Percentiles rank a stretch among this genome's conserved stretches.
These are phyloP conservation scores for Begonia loranthoides DNA, from an alignment of 306 rosid genomes.

Conservation along the genomic window DNA sequence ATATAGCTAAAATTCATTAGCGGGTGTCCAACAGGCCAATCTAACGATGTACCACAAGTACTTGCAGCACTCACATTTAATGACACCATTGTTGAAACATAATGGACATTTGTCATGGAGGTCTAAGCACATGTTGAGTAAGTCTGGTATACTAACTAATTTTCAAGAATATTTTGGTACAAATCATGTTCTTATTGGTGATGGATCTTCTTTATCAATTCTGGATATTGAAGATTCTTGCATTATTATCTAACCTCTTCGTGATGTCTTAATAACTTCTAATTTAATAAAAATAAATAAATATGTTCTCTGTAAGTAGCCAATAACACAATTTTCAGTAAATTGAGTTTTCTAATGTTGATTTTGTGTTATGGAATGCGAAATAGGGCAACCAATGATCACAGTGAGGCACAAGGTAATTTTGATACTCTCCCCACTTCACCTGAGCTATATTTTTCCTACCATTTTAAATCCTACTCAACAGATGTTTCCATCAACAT, in stretches of 20 bases:
- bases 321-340: not conserved
- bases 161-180: not conserved
- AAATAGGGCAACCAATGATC: not conserved
- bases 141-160: not conserved
- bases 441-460: not conserved
- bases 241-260: not conserved
- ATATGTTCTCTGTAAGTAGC: not conserved
- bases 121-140: conserved; percentile 1
- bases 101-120: not conserved
- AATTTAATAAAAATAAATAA: not conserved
- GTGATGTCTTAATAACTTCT: not conserved
- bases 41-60: not conserved
- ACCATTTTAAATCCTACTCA: not conserved
- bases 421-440: not conserved
- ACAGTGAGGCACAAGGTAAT: conserved; percentile 5
- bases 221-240: not conserved
- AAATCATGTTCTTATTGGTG: not conserved
- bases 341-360: conserved; percentile 1
- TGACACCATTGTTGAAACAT: not conserved
- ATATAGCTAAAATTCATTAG: not conserved
- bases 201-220: conserved; percentile 1
- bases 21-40: not conserved
- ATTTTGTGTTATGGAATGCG: not conserved
- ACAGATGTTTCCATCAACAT: not conserved
- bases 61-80: not conserved